Evolutionary conservation across 805 yeast genomes (phyloP).

Genomic region (Phaffomyces antillensis): DNA sequence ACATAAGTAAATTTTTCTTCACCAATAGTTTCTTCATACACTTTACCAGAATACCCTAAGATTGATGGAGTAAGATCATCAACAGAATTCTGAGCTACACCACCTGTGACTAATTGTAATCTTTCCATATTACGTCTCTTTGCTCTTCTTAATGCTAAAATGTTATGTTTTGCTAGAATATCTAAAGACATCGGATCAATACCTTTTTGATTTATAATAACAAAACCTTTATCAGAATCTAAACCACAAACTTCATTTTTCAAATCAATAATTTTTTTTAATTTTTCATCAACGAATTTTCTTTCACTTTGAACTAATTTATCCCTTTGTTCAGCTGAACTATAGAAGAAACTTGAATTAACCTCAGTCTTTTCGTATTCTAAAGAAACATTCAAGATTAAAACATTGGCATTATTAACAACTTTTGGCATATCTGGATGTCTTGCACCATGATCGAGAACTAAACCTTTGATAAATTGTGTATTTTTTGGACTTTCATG

Average conservation of each 20-base stretch:
- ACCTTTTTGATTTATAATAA: constrained; percentile 95
- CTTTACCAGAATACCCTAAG: constrained; percentile 84
- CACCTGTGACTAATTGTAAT: constrained; percentile 91
- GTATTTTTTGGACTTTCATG: constrained; percentile 83
- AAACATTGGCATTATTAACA: constrained; percentile 73
- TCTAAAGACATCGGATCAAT: constrained; percentile 98
- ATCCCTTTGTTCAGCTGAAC: constrained; percentile 93
- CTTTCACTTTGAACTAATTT: constrained; percentile 90
- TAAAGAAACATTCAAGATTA: constrained; percentile 86
- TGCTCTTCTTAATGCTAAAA: constrained; percentile 93
- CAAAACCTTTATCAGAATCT: constrained; percentile 71
- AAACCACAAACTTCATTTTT: constrained; percentile 86
- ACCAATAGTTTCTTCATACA: constrained; percentile 88
- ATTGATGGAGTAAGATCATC: constrained; percentile 79
- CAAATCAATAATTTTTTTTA: constrained; percentile 83
- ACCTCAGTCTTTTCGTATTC: constrained; percentile 98
- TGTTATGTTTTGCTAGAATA: constrained; percentile 85
- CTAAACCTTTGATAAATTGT: constrained; percentile 77
- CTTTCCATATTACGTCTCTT: constrained; percentile 99
- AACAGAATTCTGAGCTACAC: constrained; percentile 95
- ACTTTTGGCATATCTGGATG: constrained; percentile 98
- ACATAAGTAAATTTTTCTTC: constrained; percentile 97
- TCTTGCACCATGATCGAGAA: constrained; percentile 95
- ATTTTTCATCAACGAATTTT: constrained; percentile 88
- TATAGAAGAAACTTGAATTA: constrained; percentile 90